phyloP scores from a whole-genome alignment of 2,329 filamentous ascomycete species.

The Botrytis fabae region DNA sequence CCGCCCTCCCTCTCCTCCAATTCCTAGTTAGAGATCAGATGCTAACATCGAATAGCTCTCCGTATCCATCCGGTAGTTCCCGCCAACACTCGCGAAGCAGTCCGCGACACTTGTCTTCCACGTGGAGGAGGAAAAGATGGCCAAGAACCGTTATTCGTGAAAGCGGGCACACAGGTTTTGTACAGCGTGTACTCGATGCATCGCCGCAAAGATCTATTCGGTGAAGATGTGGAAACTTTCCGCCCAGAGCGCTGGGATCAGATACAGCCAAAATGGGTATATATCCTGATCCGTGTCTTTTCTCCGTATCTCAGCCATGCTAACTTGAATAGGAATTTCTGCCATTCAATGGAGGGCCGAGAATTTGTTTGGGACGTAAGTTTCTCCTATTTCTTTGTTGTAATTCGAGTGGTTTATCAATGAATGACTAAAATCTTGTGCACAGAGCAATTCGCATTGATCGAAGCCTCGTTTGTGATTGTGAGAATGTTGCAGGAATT shows the following conservation, averaged over 20 bases:
- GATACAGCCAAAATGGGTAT: slow-evolving; percentile 17
- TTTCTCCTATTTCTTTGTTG: not conserved
- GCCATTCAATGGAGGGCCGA: slow-evolving; percentile 70
- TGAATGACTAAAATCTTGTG: not conserved
- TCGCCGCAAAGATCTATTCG: slow-evolving; percentile 43
- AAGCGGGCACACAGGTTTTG: slow-evolving; percentile 28
- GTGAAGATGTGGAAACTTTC: slow-evolving; percentile 43
- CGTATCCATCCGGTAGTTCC: slow-evolving; percentile 44
- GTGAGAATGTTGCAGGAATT: slow-evolving; percentile 47
- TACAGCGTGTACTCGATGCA: slow-evolving; percentile 41
- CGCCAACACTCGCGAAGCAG: slow-evolving; percentile 32
- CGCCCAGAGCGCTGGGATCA: slow-evolving; percentile 45
- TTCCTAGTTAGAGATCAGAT: too few relatives aligned
- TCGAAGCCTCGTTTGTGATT: slow-evolving; percentile 25
- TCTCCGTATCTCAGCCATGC: not conserved
- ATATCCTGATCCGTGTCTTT: too few relatives aligned
- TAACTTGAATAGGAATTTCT: slow-evolving; percentile 59
- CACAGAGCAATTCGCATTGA: slow-evolving; percentile 24
- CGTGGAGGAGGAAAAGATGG: slow-evolving; percentile 38
- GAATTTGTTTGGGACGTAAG: slow-evolving; percentile 63
- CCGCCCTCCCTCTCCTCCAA: too few relatives aligned
- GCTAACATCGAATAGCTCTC: slow-evolving; percentile 29
- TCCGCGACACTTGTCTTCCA: slow-evolving; percentile 35
- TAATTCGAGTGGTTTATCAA: not conserved
- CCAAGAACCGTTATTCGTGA: slow-evolving; percentile 35